Evolutionary conservation across 306 rosid genomes (phyloP), one percentile per base, ranked within the genome.

Genomic region (Medicago arabica): DNA sequence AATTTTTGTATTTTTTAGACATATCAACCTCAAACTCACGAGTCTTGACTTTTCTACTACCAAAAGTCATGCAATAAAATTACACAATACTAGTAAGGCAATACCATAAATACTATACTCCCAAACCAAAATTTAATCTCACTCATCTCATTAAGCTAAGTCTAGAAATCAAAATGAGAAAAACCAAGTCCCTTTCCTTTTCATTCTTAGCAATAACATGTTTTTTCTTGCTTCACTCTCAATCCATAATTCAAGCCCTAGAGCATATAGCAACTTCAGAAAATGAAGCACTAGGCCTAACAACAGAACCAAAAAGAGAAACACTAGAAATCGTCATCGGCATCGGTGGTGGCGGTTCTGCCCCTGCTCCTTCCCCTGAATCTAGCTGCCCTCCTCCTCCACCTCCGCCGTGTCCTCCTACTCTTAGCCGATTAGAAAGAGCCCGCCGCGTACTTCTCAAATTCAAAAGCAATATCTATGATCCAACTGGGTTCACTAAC

Each of bases 311-410:
- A 9, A 31, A 49, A 19, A 72, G 89, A 8, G 87, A 83, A 44
- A 25, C 84, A 12, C 69, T 83, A 0, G 84, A 85, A 79, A 85
- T 88, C 17, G 76, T 78, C 79, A 78, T 81, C 0, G 89, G 87
- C 2, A 86, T 76, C 0, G 89, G 89, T 0, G 84, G 85, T 0
- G 81, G 78, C 0, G 75, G 68, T 59, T 28, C 25, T 53, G 5
- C 59, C 46, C 89, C 87, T 19, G 2, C 86, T 12, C 87, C 91
- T 4, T 21, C 82, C 6, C 89, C 91, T 28, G 17, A 3, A 2
- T 10, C n/a, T 4, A n/a, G 12, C 8, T 78, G 81, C 0, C 41
- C 76, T 0, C 74, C 76, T 1, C 59, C 82, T 0, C 78, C 72
- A 0, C 58, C 71, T 0, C 74, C 78, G 0, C 55, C 71, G 0